Base-by-base conservation (phyloP, 805 yeast species). In the Kregervanrija delftensis region DNA sequence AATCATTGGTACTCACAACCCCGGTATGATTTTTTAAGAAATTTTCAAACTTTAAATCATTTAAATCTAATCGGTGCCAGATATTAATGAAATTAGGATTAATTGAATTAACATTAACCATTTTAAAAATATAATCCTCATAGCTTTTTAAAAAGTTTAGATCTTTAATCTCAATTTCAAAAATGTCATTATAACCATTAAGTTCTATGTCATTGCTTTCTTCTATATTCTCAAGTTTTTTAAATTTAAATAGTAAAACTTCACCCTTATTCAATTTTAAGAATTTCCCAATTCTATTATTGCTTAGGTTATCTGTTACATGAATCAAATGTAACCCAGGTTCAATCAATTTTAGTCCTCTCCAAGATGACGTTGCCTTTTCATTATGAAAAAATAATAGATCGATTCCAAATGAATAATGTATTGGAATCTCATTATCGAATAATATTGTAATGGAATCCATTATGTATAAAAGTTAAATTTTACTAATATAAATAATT, bases 301-400 rank as follows among this genome's bases (percentile, higher is more conserved):
- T 76, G 35, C 54, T 42, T 5, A 55, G 49, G 41, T 55, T 60
- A 35, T 59, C 59, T 0, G 77, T 73, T 60, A 74, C 70, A 58
- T 81, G 86, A 11, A 81, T 51, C 1, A 78, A 58, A 57, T 81
- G 87, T 0, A 69, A 39, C 0, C 86, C 86, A 3, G 57, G 46
- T 0, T 76, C 69, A 4, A 81, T 62, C 13, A 61, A 58, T 49
- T 77, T 78, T 49, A 81, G 67, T 1, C 86, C 86, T 34, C 30
- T 45, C 59, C 64, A 30, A 59, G 41, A 3, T 32, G 31, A 22
- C 30, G 11, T 12, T 33, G 14, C 16, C 30, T 39, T 11, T 35
- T 30, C 34, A 33, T 35, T 36, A 11, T 41, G 37, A 42, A 59
- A 54, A 37, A 58, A 59, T 2, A 52, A 46, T 5, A 53, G 42